Conservation (phyloP, 2,329 filamentous ascomycete genomes). For the Colletotrichum navitas region DNA sequence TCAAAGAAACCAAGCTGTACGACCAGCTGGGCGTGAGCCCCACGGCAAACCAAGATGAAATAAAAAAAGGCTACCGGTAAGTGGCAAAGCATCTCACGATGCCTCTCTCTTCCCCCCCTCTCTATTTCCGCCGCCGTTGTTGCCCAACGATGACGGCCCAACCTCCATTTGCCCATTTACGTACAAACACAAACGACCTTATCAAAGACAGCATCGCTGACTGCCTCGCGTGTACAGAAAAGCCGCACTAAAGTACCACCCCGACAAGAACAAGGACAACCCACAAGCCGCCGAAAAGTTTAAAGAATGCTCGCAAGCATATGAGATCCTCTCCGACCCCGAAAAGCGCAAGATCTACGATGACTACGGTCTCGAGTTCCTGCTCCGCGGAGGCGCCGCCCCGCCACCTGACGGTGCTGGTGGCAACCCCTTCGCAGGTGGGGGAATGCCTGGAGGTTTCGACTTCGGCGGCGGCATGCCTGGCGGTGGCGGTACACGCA, state of each 20-base stretch:
- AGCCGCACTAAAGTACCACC: constrained; percentile 90
- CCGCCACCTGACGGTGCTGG: constrained; percentile 72
- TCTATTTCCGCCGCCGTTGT: constrained; percentile 2
- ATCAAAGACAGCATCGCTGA: constrained; percentile 49
- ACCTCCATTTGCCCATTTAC: constrained; percentile 2
- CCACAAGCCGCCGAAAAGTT: constrained; percentile 90
- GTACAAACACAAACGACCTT: background rate
- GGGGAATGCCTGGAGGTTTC: constrained; percentile 67
- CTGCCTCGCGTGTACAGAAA: constrained; percentile 68
- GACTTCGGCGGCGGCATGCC: constrained; percentile 60
- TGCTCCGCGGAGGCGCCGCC: constrained; percentile 81
- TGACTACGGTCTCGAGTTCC: constrained; percentile 92
- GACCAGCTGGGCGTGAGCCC: constrained; percentile 85
- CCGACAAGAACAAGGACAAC: constrained; percentile 98
- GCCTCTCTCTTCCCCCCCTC: background rate
- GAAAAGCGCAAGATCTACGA: constrained; percentile 98
- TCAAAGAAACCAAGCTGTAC: constrained; percentile 96
- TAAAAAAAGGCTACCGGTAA: constrained; percentile 95
- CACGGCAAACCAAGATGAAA: constrained; percentile 88
- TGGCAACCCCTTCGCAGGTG: constrained; percentile 72
- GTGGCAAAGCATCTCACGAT: constrained; percentile 46
- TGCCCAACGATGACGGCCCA: constrained; percentile 25
- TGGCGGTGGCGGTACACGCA: constrained; percentile 61
- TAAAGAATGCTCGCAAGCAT: constrained; percentile 97
- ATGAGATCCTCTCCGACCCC: constrained; percentile 96